These are phyloP conservation scores for Fusarium concolor DNA, from an alignment of 2,329 filamentous ascomycete species.

Conservation along the genomic window DNA sequence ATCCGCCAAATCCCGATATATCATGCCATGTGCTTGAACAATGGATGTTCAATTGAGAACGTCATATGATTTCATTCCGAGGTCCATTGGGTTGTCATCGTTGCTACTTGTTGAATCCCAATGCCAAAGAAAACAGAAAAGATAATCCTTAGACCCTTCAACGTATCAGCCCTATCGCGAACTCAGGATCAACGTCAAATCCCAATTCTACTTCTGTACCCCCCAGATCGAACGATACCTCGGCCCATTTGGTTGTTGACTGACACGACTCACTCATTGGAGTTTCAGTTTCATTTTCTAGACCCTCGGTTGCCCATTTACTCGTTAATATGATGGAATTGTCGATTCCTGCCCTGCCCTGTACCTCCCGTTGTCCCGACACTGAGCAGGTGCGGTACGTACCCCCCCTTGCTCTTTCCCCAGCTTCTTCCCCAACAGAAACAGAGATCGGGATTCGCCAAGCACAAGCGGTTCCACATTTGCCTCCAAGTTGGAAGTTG, in stretches of 20 bases:
- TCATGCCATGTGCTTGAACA: conserved; percentile 21
- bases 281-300: conserved; percentile 3
- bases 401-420: conserved; percentile 31
- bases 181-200: conserved; percentile 4
- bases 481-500: not conserved
- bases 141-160: not conserved
- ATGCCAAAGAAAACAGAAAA: conserved; percentile 5
- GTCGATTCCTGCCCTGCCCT: conserved; percentile 7
- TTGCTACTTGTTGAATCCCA: conserved; percentile 24
- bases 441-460: conserved; percentile 35
- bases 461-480: conserved; percentile 3
- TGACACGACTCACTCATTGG: conserved; percentile 25
- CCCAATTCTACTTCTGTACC: conserved; percentile 7
- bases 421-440: conserved; percentile 48
- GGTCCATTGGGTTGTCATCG: not conserved
- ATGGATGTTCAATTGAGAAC: not conserved
- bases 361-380: conserved; percentile 35
- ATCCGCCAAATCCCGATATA: conserved; percentile 14
- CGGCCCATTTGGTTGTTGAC: conserved; percentile 37
- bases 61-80: conserved; percentile 16
- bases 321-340: not conserved
- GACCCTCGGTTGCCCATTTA: not conserved
- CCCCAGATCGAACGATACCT: conserved; percentile 39
- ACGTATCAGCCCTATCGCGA: conserved; percentile 34
- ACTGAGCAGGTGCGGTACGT: conserved; percentile 23